phyloP scores from a whole-genome alignment of 306 rosid genomes.

The Cucurbita maxima region DNA sequence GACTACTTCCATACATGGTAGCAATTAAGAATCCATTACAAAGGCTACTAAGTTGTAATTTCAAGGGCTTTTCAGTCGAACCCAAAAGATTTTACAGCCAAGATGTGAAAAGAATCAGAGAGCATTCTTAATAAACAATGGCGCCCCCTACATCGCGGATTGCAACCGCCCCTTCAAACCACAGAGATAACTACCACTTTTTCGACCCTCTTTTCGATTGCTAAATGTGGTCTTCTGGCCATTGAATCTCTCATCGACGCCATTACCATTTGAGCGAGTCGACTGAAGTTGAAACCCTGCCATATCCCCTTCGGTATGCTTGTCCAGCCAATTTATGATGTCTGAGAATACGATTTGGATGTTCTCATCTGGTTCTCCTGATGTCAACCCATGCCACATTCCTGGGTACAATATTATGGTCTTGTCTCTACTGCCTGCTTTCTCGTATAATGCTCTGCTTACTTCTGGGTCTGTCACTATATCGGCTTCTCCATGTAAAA shows the following conservation, averaged over 20 bases:
- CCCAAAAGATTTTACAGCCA: background rate
- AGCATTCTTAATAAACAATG: background rate
- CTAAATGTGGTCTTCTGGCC: slow-evolving; percentile 1
- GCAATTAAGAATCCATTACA: background rate
- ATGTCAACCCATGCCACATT: slow-evolving; percentile 81
- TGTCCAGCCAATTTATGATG: slow-evolving; percentile 57
- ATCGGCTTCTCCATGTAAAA: slow-evolving; percentile 80
- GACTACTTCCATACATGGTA: background rate
- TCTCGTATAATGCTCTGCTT: slow-evolving; percentile 53
- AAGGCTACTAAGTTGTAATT: background rate
- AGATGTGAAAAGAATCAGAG: background rate
- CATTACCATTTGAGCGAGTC: slow-evolving; percentile 1
- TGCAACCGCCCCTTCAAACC: slow-evolving; percentile 33
- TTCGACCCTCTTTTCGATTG: background rate
- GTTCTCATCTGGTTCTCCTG: slow-evolving; percentile 78
- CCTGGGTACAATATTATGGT: slow-evolving; percentile 60
- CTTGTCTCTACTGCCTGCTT: slow-evolving; percentile 64
- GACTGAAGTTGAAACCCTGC: background rate
- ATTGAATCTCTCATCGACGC: slow-evolving; percentile 11
- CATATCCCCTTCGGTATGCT: slow-evolving; percentile 8
- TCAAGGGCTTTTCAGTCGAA: background rate
- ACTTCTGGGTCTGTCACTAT: slow-evolving; percentile 90
- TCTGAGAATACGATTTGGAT: slow-evolving; percentile 47
- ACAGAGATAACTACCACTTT: slow-evolving; percentile 22
- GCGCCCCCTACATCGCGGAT: slow-evolving; percentile 21